phyloP scores from a whole-genome alignment of 2,329 filamentous ascomycete genomes.

The Xylaria multiplex region DNA sequence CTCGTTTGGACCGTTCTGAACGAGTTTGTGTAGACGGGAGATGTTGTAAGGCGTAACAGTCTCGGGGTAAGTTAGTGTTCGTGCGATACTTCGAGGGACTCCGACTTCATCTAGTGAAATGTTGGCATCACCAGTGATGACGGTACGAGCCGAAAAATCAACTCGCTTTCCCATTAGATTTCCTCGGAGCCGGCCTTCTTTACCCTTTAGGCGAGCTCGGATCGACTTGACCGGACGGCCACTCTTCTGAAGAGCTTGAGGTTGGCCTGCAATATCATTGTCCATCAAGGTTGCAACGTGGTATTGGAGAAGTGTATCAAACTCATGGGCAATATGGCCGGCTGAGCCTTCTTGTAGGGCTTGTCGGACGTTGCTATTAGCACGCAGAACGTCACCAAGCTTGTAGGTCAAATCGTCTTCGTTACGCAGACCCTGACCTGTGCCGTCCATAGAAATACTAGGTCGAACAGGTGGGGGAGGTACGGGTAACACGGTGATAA shows the following conservation, averaged over 20 bases:
- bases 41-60: constrained; percentile 99
- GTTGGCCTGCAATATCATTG: constrained; percentile 96
- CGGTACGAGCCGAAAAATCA: constrained; percentile 98
- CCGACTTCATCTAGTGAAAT: constrained; percentile 96
- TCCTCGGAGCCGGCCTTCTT: constrained; percentile 95
- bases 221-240: constrained; percentile 97
- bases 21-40: constrained; percentile 85
- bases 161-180: constrained; percentile 99
- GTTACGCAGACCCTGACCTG: constrained; percentile 88
- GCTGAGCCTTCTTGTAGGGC: constrained; percentile 92
- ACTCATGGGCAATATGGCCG: constrained; percentile 89
- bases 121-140: constrained; percentile 99
- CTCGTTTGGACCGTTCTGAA: constrained; percentile 92
- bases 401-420: constrained; percentile 99
- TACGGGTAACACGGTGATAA: constrained; percentile 92
- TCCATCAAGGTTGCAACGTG: constrained; percentile 99
- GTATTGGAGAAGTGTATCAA: constrained; percentile 92
- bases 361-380: constrained; percentile 92
- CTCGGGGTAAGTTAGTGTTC: constrained; percentile 94
- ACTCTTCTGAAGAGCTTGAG: constrained; percentile 95
- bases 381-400: constrained; percentile 95
- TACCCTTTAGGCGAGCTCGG: constrained; percentile 96
- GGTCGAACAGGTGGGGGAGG: constrained; percentile 95
- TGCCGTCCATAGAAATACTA: constrained; percentile 96
- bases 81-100: constrained; percentile 91